Base-by-base conservation (phyloP, 106 monocot species). In the Apostasia ramifera region DNA sequence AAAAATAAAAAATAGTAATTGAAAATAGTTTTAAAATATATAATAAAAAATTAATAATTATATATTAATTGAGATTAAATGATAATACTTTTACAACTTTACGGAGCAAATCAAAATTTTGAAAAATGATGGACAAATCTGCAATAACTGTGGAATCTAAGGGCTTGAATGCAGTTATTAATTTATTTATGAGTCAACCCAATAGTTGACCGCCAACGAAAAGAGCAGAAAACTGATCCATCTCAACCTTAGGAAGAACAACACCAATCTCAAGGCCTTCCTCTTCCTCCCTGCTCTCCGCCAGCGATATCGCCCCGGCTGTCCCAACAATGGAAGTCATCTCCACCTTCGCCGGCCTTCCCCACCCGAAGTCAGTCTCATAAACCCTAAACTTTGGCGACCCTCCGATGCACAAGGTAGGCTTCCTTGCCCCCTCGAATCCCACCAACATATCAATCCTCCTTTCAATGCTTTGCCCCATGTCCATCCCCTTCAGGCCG, bases 201-300 rank as follows among this genome's bases (percentile, higher is more conserved):
- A 0, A 26, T 0, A 26, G 26, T 26, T 26, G 52, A 52, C 52
- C 10, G 0, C 10, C 52, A 4, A 6, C 52, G 10, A 52, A 52
- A 0, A 6, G 0, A 52, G 52, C 10, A 6, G 52, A 4, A 52
- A 52, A 10, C 10, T 4, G 7, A 6, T 66, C 58, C 71, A 85
- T 68, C 60, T 78, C 71, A 1, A 4, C 6, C 55, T 8, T 44
- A 10, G 59, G 66, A 1, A 78, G 66, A 3, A 61, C 67, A 8
- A 85, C 26, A 0, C 85, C 85, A 42, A 85, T 63, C 78, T 85
- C 75, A 9, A 85, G 11, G 1, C 81, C 85, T 1, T 81, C 78
- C 0, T 47, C 54, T 0, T 56, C 81, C 2, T 65, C 74, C 8
- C 62, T 61, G 46, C 74, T 65, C 53, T 85, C 81, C 4, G 81